Evolutionary conservation across 306 rosid genomes (phyloP).

Genomic region (Rosa chinensis): DNA sequence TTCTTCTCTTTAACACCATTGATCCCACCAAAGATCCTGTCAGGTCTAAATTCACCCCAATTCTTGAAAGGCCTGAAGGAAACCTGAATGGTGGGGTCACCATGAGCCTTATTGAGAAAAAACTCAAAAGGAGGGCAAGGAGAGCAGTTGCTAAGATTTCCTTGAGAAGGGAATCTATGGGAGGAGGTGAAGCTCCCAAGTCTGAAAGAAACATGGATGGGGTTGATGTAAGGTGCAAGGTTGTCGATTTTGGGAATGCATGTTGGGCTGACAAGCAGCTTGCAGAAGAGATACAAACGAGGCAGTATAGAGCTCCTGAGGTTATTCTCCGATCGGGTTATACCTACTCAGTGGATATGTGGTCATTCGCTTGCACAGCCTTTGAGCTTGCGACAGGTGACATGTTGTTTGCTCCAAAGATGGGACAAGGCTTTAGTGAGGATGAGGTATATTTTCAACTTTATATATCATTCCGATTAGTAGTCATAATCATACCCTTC

Average conservation of each 20-base stretch:
- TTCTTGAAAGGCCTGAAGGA: constrained; percentile 82
- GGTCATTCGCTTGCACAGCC: constrained; percentile 93
- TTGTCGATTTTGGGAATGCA: constrained; percentile 95
- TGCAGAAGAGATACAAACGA: constrained; percentile 84
- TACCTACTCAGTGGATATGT: constrained; percentile 84
- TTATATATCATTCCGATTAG: background rate
- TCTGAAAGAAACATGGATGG: constrained; percentile 61
- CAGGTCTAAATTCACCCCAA: constrained; percentile 59
- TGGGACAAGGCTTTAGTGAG: constrained; percentile 80
- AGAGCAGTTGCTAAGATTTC: constrained; percentile 92
- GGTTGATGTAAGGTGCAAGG: constrained; percentile 81
- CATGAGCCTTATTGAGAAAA: constrained; percentile 70
- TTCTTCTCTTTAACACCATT: constrained; percentile 76
- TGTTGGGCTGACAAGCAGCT: constrained; percentile 80
- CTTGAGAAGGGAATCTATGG: constrained; percentile 69
- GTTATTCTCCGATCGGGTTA: constrained; percentile 79
- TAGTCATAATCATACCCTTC: background rate
- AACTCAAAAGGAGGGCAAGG: constrained; percentile 81
- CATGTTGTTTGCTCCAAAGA: constrained; percentile 85
- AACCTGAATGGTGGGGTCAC: constrained; percentile 61
- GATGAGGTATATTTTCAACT: constrained; percentile 68
- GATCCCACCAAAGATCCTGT: constrained; percentile 84
- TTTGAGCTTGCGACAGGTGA: constrained; percentile 98
- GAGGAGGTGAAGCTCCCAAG: constrained; percentile 52
- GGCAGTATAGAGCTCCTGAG: constrained; percentile 98